A percentile compares a stretch with the other conserved stretches of the same genome.
Evolutionary conservation across 164 flowering plant genomes (phyloP).

Genomic region (Aristolochia californica): DNA sequence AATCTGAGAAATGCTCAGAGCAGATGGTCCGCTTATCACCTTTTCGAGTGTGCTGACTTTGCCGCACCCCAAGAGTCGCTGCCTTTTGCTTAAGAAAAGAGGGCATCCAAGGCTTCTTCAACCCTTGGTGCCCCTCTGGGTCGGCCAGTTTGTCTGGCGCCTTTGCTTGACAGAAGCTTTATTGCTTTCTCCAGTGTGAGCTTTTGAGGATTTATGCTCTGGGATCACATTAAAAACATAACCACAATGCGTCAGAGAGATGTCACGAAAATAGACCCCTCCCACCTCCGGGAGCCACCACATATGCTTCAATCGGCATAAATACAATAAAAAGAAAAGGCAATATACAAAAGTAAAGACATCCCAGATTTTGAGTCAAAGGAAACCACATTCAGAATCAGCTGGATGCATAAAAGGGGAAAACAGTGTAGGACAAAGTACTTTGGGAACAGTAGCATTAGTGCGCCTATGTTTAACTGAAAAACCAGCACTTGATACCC

Average conservation of each 20-base stretch:
- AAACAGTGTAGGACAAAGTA: slow-evolving; percentile 14
- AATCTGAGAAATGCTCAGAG: no score
- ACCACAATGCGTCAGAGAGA: background rate
- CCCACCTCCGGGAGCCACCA: no score
- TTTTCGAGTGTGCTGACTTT: no score
- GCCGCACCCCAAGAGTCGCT: no score
- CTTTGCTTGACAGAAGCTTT: slow-evolving; percentile 36
- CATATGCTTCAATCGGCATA: background rate
- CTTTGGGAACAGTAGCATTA: slow-evolving; percentile 68
- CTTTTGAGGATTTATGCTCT: slow-evolving; percentile 46
- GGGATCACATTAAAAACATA: background rate
- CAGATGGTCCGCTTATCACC: no score
- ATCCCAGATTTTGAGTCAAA: no score
- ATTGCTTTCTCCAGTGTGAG: slow-evolving; percentile 62
- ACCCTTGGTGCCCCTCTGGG: slow-evolving; percentile 34
- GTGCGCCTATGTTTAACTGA: slow-evolving; percentile 53
- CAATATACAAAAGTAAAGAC: background rate
- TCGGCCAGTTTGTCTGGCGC: slow-evolving; percentile 48
- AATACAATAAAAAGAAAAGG: background rate
- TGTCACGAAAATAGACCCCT: background rate
- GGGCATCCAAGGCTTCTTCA: slow-evolving; percentile 20
- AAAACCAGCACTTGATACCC: slow-evolving; percentile 51
- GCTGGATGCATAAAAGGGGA: background rate
- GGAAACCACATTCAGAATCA: background rate
- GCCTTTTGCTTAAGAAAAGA: no score